Conservation (phyloP, 257 asterid genomes). For the Primulina tabacum region DNA sequence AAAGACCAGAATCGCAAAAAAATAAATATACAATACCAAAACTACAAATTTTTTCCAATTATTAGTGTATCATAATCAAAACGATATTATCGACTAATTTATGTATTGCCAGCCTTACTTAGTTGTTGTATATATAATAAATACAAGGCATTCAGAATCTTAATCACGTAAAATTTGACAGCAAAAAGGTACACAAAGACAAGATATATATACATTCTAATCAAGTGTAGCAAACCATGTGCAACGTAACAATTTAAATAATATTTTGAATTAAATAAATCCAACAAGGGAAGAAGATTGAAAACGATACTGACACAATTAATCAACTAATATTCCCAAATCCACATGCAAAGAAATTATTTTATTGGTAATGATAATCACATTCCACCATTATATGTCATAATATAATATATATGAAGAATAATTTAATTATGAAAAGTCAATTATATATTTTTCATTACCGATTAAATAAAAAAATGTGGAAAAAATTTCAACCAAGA, state of each 20-base stretch:
- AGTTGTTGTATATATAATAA: neutral
- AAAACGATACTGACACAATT: neutral
- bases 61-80: no score
- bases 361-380: neutral
- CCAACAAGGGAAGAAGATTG: neutral
- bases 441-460: no score
- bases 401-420: neutral
- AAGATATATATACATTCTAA: neutral
- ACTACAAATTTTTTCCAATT: no score
- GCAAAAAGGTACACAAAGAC: neutral
- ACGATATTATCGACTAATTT: no score
- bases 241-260: neutral
- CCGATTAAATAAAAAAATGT: no score
- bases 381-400: no score
- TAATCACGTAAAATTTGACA: neutral
- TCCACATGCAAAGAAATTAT: neutral
- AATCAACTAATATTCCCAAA: neutral
- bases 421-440: no score
- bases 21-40: no score
- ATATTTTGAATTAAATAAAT: no score
- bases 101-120: neutral
- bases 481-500: no score
- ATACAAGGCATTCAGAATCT: neutral
- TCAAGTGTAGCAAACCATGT: neutral
- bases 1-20: no score